phyloP scores from a whole-genome alignment of 1,284 basidiomycete species.

The Ceratobasidium sp. region DNA sequence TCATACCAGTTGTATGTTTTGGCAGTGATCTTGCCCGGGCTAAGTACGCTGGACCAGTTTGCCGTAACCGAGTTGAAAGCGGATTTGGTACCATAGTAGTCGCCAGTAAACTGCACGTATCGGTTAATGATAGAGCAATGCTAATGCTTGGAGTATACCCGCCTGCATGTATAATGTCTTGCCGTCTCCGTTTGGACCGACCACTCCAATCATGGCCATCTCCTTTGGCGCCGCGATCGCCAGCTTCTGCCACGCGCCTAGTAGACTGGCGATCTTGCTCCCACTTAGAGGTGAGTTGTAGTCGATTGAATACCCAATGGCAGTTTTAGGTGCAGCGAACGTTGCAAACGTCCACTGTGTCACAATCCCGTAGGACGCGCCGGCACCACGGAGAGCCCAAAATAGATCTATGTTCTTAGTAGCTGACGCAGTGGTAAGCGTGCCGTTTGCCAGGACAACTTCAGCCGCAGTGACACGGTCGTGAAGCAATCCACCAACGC shows the following conservation, averaged over 20 bases:
- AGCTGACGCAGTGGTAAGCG: conserved; percentile 38
- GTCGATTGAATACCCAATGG: conserved; percentile 40
- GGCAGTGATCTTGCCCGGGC: conserved; percentile 16
- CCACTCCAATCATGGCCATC: conserved; percentile 30
- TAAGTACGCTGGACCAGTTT: conserved; percentile 4
- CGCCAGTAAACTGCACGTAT: neutral
- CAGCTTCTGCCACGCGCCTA: conserved; percentile 33
- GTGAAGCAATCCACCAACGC: conserved; percentile 44
- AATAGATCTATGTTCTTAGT: conserved; percentile 40
- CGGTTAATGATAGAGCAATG: neutral
- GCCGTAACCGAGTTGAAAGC: conserved; percentile 3
- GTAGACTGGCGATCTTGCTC: conserved; percentile 13
- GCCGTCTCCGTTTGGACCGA: conserved; percentile 23
- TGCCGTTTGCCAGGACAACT: conserved; percentile 45
- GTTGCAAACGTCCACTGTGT: conserved; percentile 45
- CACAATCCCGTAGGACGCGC: conserved; percentile 45
- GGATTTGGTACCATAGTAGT: conserved; percentile 29
- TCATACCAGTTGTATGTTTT: conserved; percentile 36
- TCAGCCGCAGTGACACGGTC: conserved; percentile 45
- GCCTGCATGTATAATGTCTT: conserved; percentile 19
- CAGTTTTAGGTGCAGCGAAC: conserved; percentile 40
- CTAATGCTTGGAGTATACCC: neutral
- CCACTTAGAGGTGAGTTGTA: neutral
- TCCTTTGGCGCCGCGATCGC: conserved; percentile 40
- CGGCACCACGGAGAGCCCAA: conserved; percentile 45